phyloP scores from a whole-genome alignment of 345 rosid genomes.

The Populus ilicifolia region DNA sequence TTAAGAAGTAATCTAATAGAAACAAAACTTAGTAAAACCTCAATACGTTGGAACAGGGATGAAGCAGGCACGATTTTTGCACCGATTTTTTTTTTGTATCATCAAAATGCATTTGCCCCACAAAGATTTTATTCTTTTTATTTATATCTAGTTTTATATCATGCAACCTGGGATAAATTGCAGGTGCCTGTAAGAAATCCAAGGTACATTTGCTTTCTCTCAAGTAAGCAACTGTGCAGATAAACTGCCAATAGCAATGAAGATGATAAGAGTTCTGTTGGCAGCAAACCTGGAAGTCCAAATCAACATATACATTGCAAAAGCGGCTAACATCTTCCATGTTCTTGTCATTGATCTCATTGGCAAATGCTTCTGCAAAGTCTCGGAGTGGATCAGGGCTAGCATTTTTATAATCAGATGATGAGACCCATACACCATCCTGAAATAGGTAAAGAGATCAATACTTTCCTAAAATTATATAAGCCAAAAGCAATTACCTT shows the following conservation, averaged over 20 bases:
- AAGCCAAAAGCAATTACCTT: not conserved
- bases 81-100: not conserved
- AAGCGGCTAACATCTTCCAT: slow-evolving; percentile 74
- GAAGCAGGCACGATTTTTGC: not conserved
- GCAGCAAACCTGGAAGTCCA: slow-evolving; percentile 68
- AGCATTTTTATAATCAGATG: slow-evolving; percentile 64
- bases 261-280: not conserved
- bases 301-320: slow-evolving; percentile 72
- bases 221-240: not conserved
- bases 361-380: slow-evolving; percentile 63
- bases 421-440: slow-evolving; percentile 81
- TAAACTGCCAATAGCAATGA: slow-evolving; percentile 2
- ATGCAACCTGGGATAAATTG: not conserved
- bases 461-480: not conserved
- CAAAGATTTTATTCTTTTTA: not conserved
- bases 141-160: not conserved
- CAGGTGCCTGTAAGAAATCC: not conserved
- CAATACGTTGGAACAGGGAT: no score
- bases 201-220: not conserved
- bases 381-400: slow-evolving; percentile 79
- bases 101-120: not conserved
- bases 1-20: not conserved
- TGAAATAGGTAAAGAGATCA: slow-evolving; percentile 29
- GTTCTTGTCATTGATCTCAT: slow-evolving; percentile 64
- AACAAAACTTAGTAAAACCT: not conserved